phyloP scores from a whole-genome alignment of 2,329 filamentous ascomycete species.

The Aspergillus tanneri region DNA sequence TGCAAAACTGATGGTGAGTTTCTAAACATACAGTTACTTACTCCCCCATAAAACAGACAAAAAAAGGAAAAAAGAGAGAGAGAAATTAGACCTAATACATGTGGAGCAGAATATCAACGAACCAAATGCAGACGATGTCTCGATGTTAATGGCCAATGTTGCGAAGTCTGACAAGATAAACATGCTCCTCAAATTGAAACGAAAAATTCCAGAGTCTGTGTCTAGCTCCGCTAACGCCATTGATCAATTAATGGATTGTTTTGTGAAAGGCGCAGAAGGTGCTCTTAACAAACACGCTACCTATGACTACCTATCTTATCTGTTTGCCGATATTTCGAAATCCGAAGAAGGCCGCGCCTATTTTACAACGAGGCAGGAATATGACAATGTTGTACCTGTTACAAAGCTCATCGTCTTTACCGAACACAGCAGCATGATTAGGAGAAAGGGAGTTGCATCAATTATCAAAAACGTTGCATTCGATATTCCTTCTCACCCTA shows the following conservation, averaged over 20 bases:
- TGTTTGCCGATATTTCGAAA: constrained; percentile 90
- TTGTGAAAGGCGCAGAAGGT: constrained; percentile 85
- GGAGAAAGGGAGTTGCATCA: constrained; percentile 89
- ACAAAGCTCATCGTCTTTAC: constrained; percentile 94
- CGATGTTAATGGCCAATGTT: constrained; percentile 92
- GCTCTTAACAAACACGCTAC: constrained; percentile 80
- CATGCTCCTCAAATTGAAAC: constrained; percentile 66
- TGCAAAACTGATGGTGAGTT: constrained; percentile 70
- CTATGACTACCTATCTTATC: constrained; percentile 90
- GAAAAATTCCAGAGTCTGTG: constrained; percentile 66
- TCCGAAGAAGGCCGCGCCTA: constrained; percentile 72
- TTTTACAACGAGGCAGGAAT: constrained; percentile 70
- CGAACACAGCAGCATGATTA: constrained; percentile 77
- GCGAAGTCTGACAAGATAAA: constrained; percentile 75
- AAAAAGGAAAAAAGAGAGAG: not conserved
- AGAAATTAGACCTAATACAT: constrained; percentile 9
- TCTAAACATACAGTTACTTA: constrained; percentile 38
- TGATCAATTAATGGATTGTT: constrained; percentile 91
- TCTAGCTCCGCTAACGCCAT: constrained; percentile 71
- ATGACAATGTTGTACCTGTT: constrained; percentile 82
- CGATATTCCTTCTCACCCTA: constrained; percentile 69
- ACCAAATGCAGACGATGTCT: constrained; percentile 75
- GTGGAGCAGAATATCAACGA: constrained; percentile 55
- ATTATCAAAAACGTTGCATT: constrained; percentile 95
- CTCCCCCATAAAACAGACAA: not conserved